Evolutionary conservation across 2,329 filamentous ascomycete genomes (phyloP).

Genomic region (Epichloe glyceriae): DNA sequence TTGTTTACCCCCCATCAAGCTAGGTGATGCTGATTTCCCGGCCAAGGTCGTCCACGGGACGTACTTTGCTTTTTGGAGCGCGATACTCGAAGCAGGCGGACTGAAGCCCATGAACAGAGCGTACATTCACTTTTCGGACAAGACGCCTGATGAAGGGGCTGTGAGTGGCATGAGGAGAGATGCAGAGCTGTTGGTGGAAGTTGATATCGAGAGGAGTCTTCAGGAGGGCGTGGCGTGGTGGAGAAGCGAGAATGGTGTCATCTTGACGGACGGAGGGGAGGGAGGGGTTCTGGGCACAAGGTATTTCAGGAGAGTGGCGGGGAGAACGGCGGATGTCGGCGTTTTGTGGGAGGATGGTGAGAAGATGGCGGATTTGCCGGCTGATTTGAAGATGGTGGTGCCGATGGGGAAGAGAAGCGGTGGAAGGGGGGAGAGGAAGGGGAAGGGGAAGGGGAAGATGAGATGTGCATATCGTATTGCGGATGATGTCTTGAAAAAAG

Average conservation of each 20-base stretch:
- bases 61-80: constrained; percentile 65
- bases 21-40: constrained; percentile 46
- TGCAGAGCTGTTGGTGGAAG: constrained; percentile 65
- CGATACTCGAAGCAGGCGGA: constrained; percentile 65
- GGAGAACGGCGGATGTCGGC: constrained; percentile 43
- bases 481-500: background rate
- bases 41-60: constrained; percentile 72
- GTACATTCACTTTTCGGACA: constrained; percentile 71
- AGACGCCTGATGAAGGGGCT: constrained; percentile 46
- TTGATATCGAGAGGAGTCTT: constrained; percentile 58
- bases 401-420: constrained; percentile 36
- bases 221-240: constrained; percentile 55
- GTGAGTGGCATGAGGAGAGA: constrained; percentile 71
- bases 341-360: constrained; percentile 60
- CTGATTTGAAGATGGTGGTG: constrained; percentile 34
- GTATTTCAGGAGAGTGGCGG: constrained; percentile 62
- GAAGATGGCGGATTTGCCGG: constrained; percentile 53
- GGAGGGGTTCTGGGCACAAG: constrained; percentile 49
- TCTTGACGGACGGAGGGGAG: constrained; percentile 48
- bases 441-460: constrained; percentile 13
- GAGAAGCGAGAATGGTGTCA: constrained; percentile 65
- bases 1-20: constrained; percentile 58
- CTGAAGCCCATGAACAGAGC: constrained; percentile 70
- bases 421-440: constrained; percentile 21
- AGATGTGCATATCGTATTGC: background rate